Evolutionary conservation across 116 monocot genomes (phyloP), one percentile per base, ranked within the genome.

Genomic region (Dioscorea cayenensis): DNA sequence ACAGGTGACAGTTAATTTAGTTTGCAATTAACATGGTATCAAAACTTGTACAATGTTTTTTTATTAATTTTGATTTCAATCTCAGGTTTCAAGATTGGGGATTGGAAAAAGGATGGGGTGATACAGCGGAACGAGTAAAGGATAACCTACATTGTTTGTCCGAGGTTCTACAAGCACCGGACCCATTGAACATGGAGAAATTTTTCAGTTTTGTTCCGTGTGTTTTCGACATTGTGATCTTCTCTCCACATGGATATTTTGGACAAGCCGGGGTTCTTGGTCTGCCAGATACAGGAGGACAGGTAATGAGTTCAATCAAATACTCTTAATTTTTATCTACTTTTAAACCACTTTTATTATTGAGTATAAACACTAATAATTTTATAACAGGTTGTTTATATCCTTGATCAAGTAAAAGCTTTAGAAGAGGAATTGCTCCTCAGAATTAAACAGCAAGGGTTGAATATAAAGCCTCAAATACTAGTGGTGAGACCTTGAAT

Each of bases 211-310:
- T 74, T 68, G 36, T 89, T 28, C 95, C 95, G 5, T 72, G 77
- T 52, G 81, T 91, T 64, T 95, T 91, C 73, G 86, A 75, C 66
- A 81, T 95, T 59, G 95, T 91, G 8, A 86, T 95, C 71, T 86
- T 89, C 76, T 88, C 91, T 20, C 75, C 81, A 12, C 95, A 91
- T 62, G 95, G 91, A 27, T 95, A 95, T 71, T 95, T 95, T 37
- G 95, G 95, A 64, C 89, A 95, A 66, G 89, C 89, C 23, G 83
- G 84, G 68, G 95, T 95, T 73, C 95, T 95, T 51, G 95, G 95
- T 21, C 77, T 95, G 82, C 88, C 95, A 1, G 95, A 95, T 43
- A 95, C 95, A 22, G 95, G 94, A 55, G 95, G 95, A 4, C 95
- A 95, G 90, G 94, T 90, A 66, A 28, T 43, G 43, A 43, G 12